Conservation (phyloP, 2,329 filamentous ascomycete genomes). For the Blastomyces percursus region DNA sequence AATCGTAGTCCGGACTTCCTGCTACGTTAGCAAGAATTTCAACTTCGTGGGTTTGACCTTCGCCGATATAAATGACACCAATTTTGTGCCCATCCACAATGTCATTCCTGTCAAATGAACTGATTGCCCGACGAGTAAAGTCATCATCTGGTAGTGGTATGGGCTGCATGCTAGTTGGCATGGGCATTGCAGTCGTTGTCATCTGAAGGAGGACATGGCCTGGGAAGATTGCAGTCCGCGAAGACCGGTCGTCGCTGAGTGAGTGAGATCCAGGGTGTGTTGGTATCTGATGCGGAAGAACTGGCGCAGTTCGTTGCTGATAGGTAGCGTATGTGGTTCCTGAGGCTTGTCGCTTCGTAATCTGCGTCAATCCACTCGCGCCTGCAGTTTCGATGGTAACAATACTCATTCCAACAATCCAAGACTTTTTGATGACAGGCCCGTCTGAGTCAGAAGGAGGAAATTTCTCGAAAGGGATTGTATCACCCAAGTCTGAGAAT, state of each 20-base stretch:
- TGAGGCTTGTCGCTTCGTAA: slow-evolving; percentile 42
- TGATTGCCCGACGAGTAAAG: slow-evolving; percentile 60
- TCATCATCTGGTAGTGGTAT: slow-evolving; percentile 67
- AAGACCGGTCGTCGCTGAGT: slow-evolving; percentile 25
- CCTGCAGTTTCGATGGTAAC: slow-evolving; percentile 41
- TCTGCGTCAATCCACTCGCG: slow-evolving; percentile 37
- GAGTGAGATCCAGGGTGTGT: slow-evolving; percentile 30
- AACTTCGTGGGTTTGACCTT: slow-evolving; percentile 68
- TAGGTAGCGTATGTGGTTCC: slow-evolving; percentile 41
- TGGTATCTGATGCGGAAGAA: slow-evolving; percentile 37
- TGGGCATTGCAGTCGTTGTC: slow-evolving; percentile 34
- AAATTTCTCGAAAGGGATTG: slow-evolving; percentile 33
- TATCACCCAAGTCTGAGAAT: slow-evolving; percentile 73
- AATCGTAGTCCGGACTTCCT: slow-evolving; percentile 77
- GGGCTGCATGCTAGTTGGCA: slow-evolving; percentile 48
- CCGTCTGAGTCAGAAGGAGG: slow-evolving; percentile 33
- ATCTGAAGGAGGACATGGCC: slow-evolving; percentile 38
- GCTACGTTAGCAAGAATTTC: slow-evolving; percentile 80
- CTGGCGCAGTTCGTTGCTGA: slow-evolving; percentile 36
- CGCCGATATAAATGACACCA: slow-evolving; percentile 84
- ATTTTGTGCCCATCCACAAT: slow-evolving; percentile 93
- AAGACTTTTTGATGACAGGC: slow-evolving; percentile 36
- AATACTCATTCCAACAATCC: slow-evolving; percentile 43
- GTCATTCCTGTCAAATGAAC: slow-evolving; percentile 72
- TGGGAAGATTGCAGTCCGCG: slow-evolving; percentile 34